Conservation (phyloP, 306 rosid species). For the Vigna unguiculata region DNA sequence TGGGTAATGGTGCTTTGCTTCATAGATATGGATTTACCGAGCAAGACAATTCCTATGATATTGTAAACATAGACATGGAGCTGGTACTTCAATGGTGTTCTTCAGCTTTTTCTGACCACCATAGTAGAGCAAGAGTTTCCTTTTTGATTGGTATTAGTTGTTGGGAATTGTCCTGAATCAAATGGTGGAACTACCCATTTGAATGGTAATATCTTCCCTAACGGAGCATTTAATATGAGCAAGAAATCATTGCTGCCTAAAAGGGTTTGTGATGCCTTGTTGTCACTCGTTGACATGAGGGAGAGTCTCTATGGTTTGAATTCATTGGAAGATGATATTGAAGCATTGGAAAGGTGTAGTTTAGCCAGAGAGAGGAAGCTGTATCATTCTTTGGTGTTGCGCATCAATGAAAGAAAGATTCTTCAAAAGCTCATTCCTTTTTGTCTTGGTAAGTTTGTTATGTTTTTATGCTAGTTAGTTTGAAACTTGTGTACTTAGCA, state of each 20-base stretch:
- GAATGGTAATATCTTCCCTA: constrained; percentile 39
- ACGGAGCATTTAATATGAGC: constrained; percentile 41
- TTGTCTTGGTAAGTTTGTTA: no score
- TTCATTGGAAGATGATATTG: constrained; percentile 68
- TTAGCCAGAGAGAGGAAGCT: no score
- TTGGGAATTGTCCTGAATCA: no score
- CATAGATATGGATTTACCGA: constrained; percentile 95
- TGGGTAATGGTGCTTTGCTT: constrained; percentile 93
- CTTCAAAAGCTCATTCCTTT: constrained; percentile 70
- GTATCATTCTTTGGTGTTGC: no score
- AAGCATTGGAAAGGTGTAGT: no score
- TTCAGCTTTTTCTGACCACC: no score
- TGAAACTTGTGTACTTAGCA: no score
- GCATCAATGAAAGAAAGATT: constrained; percentile 76
- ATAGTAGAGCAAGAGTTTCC: no score
- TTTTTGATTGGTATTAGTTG: no score
- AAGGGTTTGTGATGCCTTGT: constrained; percentile 59
- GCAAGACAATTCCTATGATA: constrained; percentile 73
- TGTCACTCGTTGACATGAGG: constrained; percentile 69
- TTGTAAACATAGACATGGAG: constrained; percentile 86
- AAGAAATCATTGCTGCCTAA: constrained; percentile 64
- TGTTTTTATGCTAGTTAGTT: no score
- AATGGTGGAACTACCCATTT: constrained; percentile 45
- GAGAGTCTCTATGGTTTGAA: constrained; percentile 70
- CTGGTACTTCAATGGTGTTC: no score